These are phyloP conservation scores for Volvariella surrecta DNA, from an alignment of 1,284 basidiomycete species.

Conservation along the genomic window DNA sequence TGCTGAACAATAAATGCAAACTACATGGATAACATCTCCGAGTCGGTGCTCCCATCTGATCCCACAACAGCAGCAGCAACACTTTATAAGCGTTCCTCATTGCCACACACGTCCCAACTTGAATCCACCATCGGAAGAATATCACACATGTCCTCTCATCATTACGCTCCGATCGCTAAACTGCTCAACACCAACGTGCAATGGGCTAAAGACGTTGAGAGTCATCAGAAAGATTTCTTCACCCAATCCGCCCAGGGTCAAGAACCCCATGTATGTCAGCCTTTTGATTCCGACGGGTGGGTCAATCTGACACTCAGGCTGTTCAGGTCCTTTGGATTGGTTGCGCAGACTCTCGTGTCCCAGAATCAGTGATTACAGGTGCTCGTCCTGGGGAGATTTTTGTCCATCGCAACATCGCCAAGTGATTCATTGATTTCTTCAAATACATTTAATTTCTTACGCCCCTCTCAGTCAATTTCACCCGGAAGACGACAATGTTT, in stretches of 20 bases:
- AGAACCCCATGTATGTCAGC: constrained; percentile 48
- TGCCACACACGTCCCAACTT: background rate
- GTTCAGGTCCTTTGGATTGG: constrained; percentile 34
- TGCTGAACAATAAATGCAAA: too few species aligned
- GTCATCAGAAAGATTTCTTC: constrained; percentile 59
- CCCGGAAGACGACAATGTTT: constrained; percentile 67
- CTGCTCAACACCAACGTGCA: constrained; percentile 49
- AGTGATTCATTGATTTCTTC: constrained; percentile 14
- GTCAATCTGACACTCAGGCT: background rate
- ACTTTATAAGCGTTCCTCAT: background rate
- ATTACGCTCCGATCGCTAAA: constrained; percentile 15
- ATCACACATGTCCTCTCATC: constrained; percentile 3
- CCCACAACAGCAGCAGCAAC: background rate
- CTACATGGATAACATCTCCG: too few species aligned
- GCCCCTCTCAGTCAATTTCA: constrained; percentile 63
- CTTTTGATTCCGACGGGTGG: background rate
- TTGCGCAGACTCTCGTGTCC: constrained; percentile 33
- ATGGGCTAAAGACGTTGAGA: constrained; percentile 53
- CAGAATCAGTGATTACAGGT: constrained; percentile 31
- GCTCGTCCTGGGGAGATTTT: constrained; percentile 38
- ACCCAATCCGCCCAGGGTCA: constrained; percentile 55
- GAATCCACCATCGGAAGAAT: background rate
- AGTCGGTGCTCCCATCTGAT: background rate
- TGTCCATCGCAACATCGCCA: constrained; percentile 37
- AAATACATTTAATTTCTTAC: constrained; percentile 7